Base-by-base conservation (phyloP, 768 basidiomycete genomes). In the Leucosporidium yakuticum region DNA sequence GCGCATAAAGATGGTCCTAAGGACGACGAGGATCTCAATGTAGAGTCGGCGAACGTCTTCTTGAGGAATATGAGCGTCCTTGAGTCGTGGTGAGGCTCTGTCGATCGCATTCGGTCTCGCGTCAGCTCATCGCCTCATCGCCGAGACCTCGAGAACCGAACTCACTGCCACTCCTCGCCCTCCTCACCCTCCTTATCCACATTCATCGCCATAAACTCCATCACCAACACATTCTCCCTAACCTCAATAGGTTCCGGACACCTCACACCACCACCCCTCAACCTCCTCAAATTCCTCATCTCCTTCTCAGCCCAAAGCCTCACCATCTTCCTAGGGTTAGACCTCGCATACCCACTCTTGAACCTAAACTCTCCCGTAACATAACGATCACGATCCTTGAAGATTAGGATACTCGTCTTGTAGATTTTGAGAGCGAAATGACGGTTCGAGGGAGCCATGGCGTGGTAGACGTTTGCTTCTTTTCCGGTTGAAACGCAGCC, bases 271-370 rank as follows among this genome's bases (percentile, higher is more conserved):
- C 90, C 90, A n/a, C 86, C 80, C 14, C 84, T 82, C 56, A 99
- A 80, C 39, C 96, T 84, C 77, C 88, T 88, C 69, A 99, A 80
- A 77, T 99, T 99, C 29, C 96, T 86, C 88, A 97, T 89, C 79
- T 99, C 96, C 80, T 99, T 99, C 79, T 99, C 96, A 3, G 96
- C 96, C 96, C 96, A 99, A 4, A 98, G 79, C 21, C 92, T 84
- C 25, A 99, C 94, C 95, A 99, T 98, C 80, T 99, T 99, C 32
- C 96, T 85, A 21, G 96, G 95, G 77, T 98, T 99, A 69, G 84
- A 86, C 65, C 88, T 87, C 76, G 82, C 81, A 65, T 80, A 80
- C 31, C 94, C 94, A 64, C 87, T 84, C 58, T 91, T 84, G 81
- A 98, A 98, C n/a, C 96, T 87, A 78, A 89, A 87, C 78, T 98